Evolutionary conservation across 805 yeast genomes (phyloP).

Genomic region (Saturnispora besseyi): DNA sequence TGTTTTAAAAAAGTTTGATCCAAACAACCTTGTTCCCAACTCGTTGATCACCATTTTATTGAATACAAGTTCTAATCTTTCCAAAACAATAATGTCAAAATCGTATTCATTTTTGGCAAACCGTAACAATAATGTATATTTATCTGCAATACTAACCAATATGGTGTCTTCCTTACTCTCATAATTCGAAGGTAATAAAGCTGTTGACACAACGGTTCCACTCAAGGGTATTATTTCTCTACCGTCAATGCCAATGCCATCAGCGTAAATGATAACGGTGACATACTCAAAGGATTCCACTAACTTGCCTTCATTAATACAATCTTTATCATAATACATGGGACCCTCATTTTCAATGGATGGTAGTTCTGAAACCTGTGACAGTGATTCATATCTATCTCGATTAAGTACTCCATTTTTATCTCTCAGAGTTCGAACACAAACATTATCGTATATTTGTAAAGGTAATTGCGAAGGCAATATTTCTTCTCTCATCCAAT

Average conservation of each 20-base stretch:
- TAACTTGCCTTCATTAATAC: neutral
- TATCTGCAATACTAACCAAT: constrained; percentile 8
- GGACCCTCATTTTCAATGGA: neutral
- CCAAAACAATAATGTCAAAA: constrained; percentile 5
- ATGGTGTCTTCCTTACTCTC: constrained; percentile 23
- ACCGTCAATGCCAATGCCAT: constrained; percentile 19
- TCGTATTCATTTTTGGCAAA: constrained; percentile 7
- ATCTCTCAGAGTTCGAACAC: constrained; percentile 12
- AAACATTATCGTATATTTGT: constrained; percentile 18
- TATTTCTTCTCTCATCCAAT: constrained; percentile 19
- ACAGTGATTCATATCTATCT: constrained; percentile 11
- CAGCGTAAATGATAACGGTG: constrained; percentile 21
- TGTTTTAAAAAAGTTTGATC: constrained; percentile 1
- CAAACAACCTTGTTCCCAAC: constrained; percentile 1
- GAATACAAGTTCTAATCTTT: neutral
- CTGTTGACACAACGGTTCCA: constrained; percentile 18
- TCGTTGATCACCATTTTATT: neutral
- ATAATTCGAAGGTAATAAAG: constrained; percentile 18
- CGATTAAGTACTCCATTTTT: constrained; percentile 6
- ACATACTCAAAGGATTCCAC: constrained; percentile 9
- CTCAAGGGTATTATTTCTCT: constrained; percentile 13
- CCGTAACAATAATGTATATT: constrained; percentile 15
- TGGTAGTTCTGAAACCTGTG: neutral
- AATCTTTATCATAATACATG: neutral
- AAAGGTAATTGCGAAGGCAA: constrained; percentile 18